Evolutionary conservation across 257 asterid genomes (phyloP), one percentile per base, ranked within the genome.

Genomic region (Hygrophila difformis): DNA sequence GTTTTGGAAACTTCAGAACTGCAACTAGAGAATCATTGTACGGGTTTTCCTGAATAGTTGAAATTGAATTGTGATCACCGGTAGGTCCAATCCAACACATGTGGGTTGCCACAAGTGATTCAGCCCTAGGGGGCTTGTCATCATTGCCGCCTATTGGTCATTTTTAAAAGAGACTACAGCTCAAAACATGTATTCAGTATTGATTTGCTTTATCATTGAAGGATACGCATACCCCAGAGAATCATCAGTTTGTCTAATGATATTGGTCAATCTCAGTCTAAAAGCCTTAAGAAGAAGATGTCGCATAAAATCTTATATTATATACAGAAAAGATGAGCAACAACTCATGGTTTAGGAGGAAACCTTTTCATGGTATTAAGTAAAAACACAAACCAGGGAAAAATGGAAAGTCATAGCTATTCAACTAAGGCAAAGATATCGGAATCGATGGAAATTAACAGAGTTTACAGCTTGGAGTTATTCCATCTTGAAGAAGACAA

Each of bases 61-160:
- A 56, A 66, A 66, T 60, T 63, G 58, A 44, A 52, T 14, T 40
- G 44, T 0, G 13, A 60, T 57, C 46, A 49, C 57, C 35, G 43
- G 83, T 73, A 63, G 81, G 83, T 24, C 76, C 82, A 41, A 65
- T 52, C 64, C 17, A 60, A 66, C 81, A 68, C 87, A 66, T 76
- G n/a, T n/a, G 85, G 77, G 64, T 64, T 58, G 61, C 65, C 64
- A 53, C 57, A 48, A 28, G 44, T 21, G 47, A 53, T 57, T 47
- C 47, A 53, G 55, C 69, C 57, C 53, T 49, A 3, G 31, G 61
- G 37, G 49, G 39, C 46, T 35, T 41, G 15, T 49, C 69, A 79
- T 79, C 74, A 70, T 76, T 70, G 56, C 64, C 9, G 39, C 49
- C 68, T 53, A 61, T 63, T 67, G 43, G 68, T 43, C 66, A 51